A percentile compares a stretch with the other conserved stretches of the same genome.
phyloP scores from a whole-genome alignment of 1,284 basidiomycete genomes.

The Neotropicomus parvogracilis region DNA sequence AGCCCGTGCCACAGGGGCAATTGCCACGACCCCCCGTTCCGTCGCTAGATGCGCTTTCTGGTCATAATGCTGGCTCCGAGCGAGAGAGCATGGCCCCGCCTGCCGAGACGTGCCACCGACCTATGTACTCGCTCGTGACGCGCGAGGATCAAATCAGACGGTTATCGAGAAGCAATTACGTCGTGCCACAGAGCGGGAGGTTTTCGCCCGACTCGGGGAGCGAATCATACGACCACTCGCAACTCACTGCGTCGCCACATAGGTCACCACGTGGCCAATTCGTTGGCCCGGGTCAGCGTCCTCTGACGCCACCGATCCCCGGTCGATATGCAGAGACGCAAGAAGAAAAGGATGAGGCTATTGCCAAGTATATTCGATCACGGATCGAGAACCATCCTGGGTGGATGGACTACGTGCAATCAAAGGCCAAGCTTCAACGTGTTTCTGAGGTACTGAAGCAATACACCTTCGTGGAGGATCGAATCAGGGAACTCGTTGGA shows the following conservation, averaged over 20 bases:
- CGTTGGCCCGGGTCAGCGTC: constrained; percentile 4
- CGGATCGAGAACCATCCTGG: constrained; percentile 38
- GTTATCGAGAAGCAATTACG: constrained; percentile 25
- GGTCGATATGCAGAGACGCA: constrained; percentile 33
- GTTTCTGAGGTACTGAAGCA: constrained; percentile 42
- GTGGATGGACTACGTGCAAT: constrained; percentile 42
- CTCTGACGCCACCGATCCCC: constrained; percentile 24
- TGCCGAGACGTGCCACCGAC: constrained; percentile 1
- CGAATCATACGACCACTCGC: constrained; percentile 21
- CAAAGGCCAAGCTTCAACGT: constrained; percentile 39
- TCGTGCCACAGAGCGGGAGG: constrained; percentile 6
- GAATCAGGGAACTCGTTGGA: constrained; percentile 42
- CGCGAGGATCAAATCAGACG: constrained; percentile 30
- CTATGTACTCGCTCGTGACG: constrained; percentile 15
- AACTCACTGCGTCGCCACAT: constrained; percentile 11
- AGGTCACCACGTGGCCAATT: constrained; percentile 1
- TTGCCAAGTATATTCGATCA: constrained; percentile 39
- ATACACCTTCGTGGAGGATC: constrained; percentile 45
- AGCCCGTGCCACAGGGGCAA: constrained; percentile 31
- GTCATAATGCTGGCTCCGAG: constrained; percentile 17
- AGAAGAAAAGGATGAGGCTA: constrained; percentile 36
- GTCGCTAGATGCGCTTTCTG: constrained; percentile 17
- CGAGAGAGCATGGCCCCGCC: constrained; percentile 14
- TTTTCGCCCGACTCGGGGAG: constrained; percentile 19
- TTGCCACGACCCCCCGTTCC: constrained; percentile 29